A percentile compares a stretch with the other conserved stretches of the same genome.
Evolutionary conservation across 2,329 filamentous ascomycete species (phyloP).

Genomic region (Fusarium austroafricanum): DNA sequence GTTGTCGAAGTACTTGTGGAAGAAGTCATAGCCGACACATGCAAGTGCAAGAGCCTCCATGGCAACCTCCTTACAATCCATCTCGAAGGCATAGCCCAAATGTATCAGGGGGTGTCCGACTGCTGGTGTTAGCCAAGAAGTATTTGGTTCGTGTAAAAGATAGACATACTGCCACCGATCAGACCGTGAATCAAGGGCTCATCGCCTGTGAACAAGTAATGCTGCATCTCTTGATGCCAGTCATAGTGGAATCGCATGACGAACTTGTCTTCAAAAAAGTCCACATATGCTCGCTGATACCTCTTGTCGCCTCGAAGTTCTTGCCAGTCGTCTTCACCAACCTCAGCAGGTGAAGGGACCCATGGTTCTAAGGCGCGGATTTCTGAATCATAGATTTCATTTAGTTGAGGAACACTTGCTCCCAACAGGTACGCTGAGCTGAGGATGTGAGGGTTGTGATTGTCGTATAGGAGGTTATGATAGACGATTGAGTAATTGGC

Average conservation of each 20-base stretch:
- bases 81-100: conserved; percentile 91
- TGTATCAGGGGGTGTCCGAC: conserved; percentile 95
- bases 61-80: conserved; percentile 84
- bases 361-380: conserved; percentile 79
- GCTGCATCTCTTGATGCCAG: conserved; percentile 80
- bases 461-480: conserved; percentile 79
- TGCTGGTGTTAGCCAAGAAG: conserved; percentile 52
- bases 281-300: conserved; percentile 91
- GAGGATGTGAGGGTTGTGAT: conserved; percentile 85
- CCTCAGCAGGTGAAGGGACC: conserved; percentile 85
- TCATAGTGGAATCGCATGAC: conserved; percentile 80
- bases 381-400: conserved; percentile 83
- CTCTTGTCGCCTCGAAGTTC: conserved; percentile 81
- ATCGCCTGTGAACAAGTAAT: conserved; percentile 80
- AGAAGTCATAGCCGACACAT: conserved; percentile 66
- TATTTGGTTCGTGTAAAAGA: neutral
- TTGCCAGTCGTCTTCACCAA: conserved; percentile 86
- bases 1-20: conserved; percentile 78
- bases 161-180: conserved; percentile 76
- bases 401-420: conserved; percentile 77
- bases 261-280: conserved; percentile 95
- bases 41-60: conserved; percentile 87
- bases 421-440: conserved; percentile 88
- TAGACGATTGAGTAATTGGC: conserved; percentile 88
- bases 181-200: conserved; percentile 85